phyloP scores from a whole-genome alignment of 1,139 yeast species.

The Pichiaceae sp. region DNA sequence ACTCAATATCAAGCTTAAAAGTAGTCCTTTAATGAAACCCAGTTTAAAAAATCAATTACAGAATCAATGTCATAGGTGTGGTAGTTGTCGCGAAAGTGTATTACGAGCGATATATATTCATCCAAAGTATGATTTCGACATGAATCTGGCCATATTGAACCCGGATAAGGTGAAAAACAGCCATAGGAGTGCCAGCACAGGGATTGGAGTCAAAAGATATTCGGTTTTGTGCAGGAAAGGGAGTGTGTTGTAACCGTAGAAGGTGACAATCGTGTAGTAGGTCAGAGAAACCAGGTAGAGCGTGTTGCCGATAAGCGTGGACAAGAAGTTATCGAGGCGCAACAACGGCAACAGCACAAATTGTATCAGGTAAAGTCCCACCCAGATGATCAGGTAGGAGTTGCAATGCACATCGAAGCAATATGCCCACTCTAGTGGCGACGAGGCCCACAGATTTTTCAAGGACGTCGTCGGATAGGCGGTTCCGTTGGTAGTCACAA shows the following conservation, averaged over 20 bases:
- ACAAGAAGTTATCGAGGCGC: slow-evolving; percentile 52
- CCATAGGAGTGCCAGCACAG: slow-evolving; percentile 50
- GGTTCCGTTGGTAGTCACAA: slow-evolving; percentile 20
- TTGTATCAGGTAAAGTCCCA: slow-evolving; percentile 66
- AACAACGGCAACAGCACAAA: slow-evolving; percentile 69
- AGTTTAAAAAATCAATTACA: too few relatives aligned
- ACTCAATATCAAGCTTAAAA: too few relatives aligned
- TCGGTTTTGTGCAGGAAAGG: slow-evolving; percentile 69
- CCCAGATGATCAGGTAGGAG: slow-evolving; percentile 76
- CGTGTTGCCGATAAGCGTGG: slow-evolving; percentile 67
- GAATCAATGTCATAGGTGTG: too few relatives aligned
- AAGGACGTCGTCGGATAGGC: slow-evolving; percentile 4
- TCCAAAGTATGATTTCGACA: slow-evolving; percentile 63
- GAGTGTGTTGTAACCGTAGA: slow-evolving; percentile 79
- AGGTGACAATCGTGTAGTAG: slow-evolving; percentile 71
- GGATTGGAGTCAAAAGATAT: slow-evolving; percentile 46
- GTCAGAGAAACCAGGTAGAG: slow-evolving; percentile 65
- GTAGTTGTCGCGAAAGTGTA: too few relatives aligned
- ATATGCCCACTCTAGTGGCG: slow-evolving; percentile 81
- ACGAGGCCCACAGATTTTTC: background rate
- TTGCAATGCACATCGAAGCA: slow-evolving; percentile 93
- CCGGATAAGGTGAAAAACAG: slow-evolving; percentile 50
- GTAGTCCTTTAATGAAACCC: too few relatives aligned
- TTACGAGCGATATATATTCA: too few relatives aligned
- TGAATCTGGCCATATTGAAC: slow-evolving; percentile 60